A percentile compares a stretch with the other conserved stretches of the same genome.
Evolutionary conservation across 2,329 filamentous ascomycete genomes (phyloP).

Genomic region (Microdochium nivale): DNA sequence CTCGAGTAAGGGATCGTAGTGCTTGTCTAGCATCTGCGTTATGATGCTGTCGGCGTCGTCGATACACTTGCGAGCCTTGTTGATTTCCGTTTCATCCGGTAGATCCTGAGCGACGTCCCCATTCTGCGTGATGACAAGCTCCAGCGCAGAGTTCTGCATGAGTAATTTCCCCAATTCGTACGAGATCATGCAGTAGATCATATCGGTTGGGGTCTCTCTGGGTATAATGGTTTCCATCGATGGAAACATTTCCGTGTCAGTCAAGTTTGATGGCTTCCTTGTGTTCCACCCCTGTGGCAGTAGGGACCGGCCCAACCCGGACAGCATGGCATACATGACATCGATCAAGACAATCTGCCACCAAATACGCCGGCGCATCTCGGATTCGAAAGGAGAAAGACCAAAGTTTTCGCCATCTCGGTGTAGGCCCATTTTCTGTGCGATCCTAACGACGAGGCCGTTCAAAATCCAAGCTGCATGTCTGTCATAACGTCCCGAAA

Average conservation of each 20-base stretch:
- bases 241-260: constrained; percentile 49
- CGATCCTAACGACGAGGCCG: constrained; percentile 53
- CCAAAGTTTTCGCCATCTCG: constrained; percentile 49
- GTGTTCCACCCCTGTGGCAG: constrained; percentile 47
- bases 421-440: constrained; percentile 60
- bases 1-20: constrained; percentile 42
- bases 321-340: constrained; percentile 46
- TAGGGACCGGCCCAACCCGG: constrained; percentile 45
- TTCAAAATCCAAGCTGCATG: constrained; percentile 53
- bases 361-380: constrained; percentile 61
- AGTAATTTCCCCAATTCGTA: constrained; percentile 43
- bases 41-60: constrained; percentile 33
- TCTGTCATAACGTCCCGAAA: constrained; percentile 49
- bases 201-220: constrained; percentile 50
- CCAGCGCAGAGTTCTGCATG: constrained; percentile 36
- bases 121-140: constrained; percentile 38
- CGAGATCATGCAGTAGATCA: constrained; percentile 46
- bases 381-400: constrained; percentile 53
- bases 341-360: constrained; percentile 55
- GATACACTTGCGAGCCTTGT: constrained; percentile 32
- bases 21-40: constrained; percentile 35
- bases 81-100: constrained; percentile 19
- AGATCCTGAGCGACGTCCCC: constrained; percentile 23
- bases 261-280: constrained; percentile 46
- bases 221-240: constrained; percentile 39